Evolutionary conservation across 331 rosid species (phyloP), one percentile per base, ranked within the genome.

Genomic region (Malus hybrid): DNA sequence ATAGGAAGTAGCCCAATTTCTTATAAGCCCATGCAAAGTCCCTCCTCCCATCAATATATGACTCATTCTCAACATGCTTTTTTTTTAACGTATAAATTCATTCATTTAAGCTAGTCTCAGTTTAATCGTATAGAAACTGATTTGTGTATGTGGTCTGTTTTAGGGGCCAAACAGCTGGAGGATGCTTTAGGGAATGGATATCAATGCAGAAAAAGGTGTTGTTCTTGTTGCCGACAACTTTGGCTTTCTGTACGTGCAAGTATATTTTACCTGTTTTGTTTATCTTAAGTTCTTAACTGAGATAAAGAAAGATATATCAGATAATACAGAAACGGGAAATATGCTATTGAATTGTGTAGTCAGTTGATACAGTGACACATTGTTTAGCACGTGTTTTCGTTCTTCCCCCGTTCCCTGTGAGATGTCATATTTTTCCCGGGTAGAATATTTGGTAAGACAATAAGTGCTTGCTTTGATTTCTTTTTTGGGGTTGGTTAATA

Each of bases 151-250:
- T 75, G 71, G 28, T 76, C 72, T 87, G 39, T 31, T 24, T 76
- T 46, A 94, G 98, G 96, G 97, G 71, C 92, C 85, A 67, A 79
- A 70, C 75, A 86, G 69, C 55, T 91, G 96, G 95, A 88, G 85
- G 80, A 91, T 94, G 97, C 91, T 91, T 50, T 91, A 91, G 84
- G 98, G 98, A 80, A 91, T 94, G 98, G 98, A 94, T 85, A 65
- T 94, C 65, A 90, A 91, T 87, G 79, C 70, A 31, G 97, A 94
- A 75, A 94, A 80, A 83, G 86, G 90, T 71, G 87, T 78, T 72
- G 92, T 87, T 33, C 89, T 91, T 73, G 96, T 86, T 74, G 98
- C 93, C 59, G 95, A 94, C 83, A 94, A 82, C 83, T 88, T 90
- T 54, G 98, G 98, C 68, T 90, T 77, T 83, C 93, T 94, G 56